Conservation (phyloP, 1,284 basidiomycete species). For the Puccinia coronata region DNA sequence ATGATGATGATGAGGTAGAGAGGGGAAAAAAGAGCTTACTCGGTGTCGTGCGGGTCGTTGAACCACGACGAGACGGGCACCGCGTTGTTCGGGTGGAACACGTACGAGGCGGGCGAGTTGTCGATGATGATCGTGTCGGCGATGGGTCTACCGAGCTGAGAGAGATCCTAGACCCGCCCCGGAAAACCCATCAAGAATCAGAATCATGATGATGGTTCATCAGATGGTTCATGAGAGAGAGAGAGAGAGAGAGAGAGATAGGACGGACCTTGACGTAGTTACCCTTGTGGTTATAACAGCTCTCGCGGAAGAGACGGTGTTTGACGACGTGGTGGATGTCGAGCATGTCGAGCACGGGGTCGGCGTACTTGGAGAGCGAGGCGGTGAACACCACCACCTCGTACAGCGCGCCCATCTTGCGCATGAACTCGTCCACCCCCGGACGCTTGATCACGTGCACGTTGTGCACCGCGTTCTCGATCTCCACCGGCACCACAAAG, state of each 20-base stretch:
- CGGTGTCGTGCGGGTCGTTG: conserved; percentile 64
- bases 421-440: conserved; percentile 94
- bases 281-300: conserved; percentile 97
- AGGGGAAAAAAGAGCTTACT: conserved; percentile 30
- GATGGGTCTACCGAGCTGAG: conserved; percentile 89
- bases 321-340: conserved; percentile 87
- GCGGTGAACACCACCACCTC: conserved; percentile 99
- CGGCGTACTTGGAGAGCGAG: conserved; percentile 97
- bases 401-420: conserved; percentile 96
- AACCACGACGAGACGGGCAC: conserved; percentile 99
- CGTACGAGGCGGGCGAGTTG: conserved; percentile 97
- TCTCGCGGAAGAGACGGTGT: conserved; percentile 96
- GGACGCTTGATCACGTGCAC: conserved; percentile 99
- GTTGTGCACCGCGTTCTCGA: conserved; percentile 96
- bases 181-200: too few species aligned
- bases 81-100: conserved; percentile 99
- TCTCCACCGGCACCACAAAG: conserved; percentile 98
- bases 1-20: too few species aligned
- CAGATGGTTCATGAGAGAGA: not conserved
- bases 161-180: conserved; percentile 72
- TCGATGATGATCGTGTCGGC: conserved; percentile 95
- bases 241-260: conserved; percentile 13
- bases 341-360: conserved; percentile 95
- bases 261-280: conserved; percentile 97
- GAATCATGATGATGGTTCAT: too few species aligned